Evolutionary conservation across 1,139 yeast genomes (phyloP).

Genomic region (Yamadazyma songkhlaensis): DNA sequence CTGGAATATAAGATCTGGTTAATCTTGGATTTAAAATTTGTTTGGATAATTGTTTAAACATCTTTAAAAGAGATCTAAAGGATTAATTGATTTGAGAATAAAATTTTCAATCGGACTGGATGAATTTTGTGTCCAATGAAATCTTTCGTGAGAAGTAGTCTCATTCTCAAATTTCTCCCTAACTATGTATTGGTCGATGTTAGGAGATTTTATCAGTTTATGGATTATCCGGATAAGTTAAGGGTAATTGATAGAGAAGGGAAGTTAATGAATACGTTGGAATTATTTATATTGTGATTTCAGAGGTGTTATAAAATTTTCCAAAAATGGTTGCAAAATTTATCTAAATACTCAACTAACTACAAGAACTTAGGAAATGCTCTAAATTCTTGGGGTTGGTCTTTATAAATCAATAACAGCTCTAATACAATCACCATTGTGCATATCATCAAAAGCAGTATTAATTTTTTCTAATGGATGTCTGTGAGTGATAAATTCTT

Average conservation of each 20-base stretch:
- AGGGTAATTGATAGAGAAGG: no score
- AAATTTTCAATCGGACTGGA: constrained; percentile 6
- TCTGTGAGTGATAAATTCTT: constrained; percentile 92
- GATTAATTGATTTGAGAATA: constrained; percentile 3
- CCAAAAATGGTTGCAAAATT: no score
- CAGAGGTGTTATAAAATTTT: no score
- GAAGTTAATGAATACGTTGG: not conserved
- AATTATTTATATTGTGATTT: not conserved
- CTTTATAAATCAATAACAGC: constrained; percentile 65
- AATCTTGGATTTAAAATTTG: constrained; percentile 35
- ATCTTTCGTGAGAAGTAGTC: not conserved
- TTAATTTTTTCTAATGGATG: constrained; percentile 76
- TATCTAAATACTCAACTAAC: not conserved
- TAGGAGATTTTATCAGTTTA: not conserved
- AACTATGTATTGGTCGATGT: no score
- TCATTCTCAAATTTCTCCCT: no score
- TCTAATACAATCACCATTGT: constrained; percentile 89
- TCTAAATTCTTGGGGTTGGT: constrained; percentile 3
- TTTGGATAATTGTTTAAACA: constrained; percentile 46
- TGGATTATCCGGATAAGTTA: no score
- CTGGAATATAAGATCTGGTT: constrained; percentile 47
- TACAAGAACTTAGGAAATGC: not conserved
- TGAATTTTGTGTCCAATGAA: constrained; percentile 2
- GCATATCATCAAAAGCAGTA: constrained; percentile 92
- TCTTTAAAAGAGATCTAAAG: constrained; percentile 10